Conservation (phyloP, 768 basidiomycete species). For the Kwoniella newhampshirensis region DNA sequence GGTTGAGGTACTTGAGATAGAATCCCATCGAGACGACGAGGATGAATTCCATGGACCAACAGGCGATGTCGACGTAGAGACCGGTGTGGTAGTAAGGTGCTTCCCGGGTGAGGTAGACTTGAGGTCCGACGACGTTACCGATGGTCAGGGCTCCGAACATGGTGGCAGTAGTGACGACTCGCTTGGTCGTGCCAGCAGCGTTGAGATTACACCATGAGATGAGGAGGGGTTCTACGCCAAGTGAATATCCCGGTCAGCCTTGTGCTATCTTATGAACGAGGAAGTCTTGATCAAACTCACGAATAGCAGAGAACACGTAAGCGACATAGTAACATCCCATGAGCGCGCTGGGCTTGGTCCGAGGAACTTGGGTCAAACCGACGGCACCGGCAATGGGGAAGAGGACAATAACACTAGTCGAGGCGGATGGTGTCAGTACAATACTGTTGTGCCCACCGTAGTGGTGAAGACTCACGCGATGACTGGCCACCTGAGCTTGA, state of each 20-base stretch:
- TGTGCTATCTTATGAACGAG: neutral
- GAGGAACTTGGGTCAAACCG: constrained; percentile 38
- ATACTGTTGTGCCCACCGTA: too few species aligned
- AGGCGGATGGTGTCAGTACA: neutral
- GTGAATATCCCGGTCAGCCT: too few species aligned
- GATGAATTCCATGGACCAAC: constrained; percentile 40
- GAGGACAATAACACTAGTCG: constrained; percentile 14
- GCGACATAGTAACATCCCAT: constrained; percentile 29
- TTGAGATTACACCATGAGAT: constrained; percentile 44
- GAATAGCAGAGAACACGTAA: constrained; percentile 33
- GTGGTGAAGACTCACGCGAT: too few species aligned
- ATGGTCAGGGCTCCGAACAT: constrained; percentile 39
- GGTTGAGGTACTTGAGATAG: constrained; percentile 45
- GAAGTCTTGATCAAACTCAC: neutral
- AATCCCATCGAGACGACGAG: constrained; percentile 43
- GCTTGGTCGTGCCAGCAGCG: constrained; percentile 43
- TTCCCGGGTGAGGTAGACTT: constrained; percentile 45
- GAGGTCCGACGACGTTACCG: constrained; percentile 47
- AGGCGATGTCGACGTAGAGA: constrained; percentile 49
- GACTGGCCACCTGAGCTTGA: constrained; percentile 44
- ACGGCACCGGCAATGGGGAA: constrained; percentile 49
- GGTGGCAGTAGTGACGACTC: constrained; percentile 39
- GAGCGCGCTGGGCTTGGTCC: constrained; percentile 29
- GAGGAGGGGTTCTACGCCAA: constrained; percentile 18
- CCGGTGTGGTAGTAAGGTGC: constrained; percentile 46